Evolutionary conservation across 768 basidiomycete genomes (phyloP), one percentile per base, ranked within the genome.

Genomic region (Steccherinum ochraceum): DNA sequence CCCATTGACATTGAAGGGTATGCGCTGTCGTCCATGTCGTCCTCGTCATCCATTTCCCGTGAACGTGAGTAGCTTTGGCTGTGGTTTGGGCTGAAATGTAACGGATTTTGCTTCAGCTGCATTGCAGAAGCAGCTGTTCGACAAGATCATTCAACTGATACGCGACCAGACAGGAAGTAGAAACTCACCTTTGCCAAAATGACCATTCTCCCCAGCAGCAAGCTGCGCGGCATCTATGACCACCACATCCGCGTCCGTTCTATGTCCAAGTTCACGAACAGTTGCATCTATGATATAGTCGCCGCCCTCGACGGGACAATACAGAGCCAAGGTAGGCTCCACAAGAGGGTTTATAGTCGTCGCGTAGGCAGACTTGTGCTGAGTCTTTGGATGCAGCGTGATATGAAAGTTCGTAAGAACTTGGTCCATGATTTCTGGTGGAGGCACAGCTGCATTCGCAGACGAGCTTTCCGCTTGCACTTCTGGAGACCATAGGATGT

Each of bases 241-340:
- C 7, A 94, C 74, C 11, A 96, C 83, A 55, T 96, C 94, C 18
- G 91, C 79, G 23, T 78, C 80, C 2, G 84, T 81, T 48, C 77
- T 76, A 45, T 78, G 75, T 4, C 89, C 91, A 55, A 94, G 68
- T 63, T 90, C 87, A 35, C 77, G 74, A 11, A 95, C 83, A 2
- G 91, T 88, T 18, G 81, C 79, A 61, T 88, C 86, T 19, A 93
- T 74, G 20, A 93, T 76, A 63, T 87, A 83, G 54, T 91, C 85
- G 4, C 89, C 91, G 26, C 93, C 93, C 64, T 88, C 85, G 52
- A 91, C 84, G 4, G 93, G 94, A 56, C 88, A 91, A 65, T 89
- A 92, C 3, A 94, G 67, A 0, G 82, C 88, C n/a, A 94, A 70
- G 0, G 88, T 89, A 3, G 92, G 92, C 62, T 93, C 91, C 24